Percentiles rank a stretch among this genome's conserved stretches.
Conservation (phyloP, 495 filamentous ascomycete species). For the Aspergillus egyptiacus region DNA sequence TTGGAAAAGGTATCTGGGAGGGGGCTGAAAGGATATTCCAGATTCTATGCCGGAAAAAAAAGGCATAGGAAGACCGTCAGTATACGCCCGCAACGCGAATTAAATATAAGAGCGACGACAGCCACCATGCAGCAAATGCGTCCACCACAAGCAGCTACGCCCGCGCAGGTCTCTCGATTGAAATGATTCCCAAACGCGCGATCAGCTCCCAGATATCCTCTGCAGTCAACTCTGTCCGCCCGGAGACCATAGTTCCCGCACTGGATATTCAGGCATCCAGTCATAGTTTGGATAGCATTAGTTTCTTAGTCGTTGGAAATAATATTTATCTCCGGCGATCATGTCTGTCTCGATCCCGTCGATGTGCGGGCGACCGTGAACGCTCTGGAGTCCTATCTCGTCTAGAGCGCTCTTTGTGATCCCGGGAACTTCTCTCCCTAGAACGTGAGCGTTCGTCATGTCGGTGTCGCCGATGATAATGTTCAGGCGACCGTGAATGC, state of each 20-base stretch:
- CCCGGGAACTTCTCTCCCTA: constrained; percentile 26
- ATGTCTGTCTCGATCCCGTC: constrained; percentile 29
- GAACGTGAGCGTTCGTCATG: constrained; percentile 30
- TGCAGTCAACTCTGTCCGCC: too few relatives aligned
- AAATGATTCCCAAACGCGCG: too few relatives aligned
- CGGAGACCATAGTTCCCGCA: too few relatives aligned
- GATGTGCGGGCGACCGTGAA: constrained; percentile 33
- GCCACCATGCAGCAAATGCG: not conserved
- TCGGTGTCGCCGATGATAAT: constrained; percentile 43
- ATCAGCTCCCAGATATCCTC: too few relatives aligned
- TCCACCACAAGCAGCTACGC: not conserved
- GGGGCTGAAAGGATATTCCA: constrained; percentile 24
- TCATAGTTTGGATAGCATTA: constrained; percentile 2
- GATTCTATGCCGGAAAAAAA: not conserved
- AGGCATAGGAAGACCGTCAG: not conserved
- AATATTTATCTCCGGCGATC: constrained; percentile 29
- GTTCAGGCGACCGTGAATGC: too few relatives aligned
- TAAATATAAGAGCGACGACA: not conserved
- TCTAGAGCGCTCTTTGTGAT: constrained; percentile 18
- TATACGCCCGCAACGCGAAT: not conserved
- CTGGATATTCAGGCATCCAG: not conserved
- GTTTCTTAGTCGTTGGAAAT: constrained; percentile 1
- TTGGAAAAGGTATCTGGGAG: constrained; percentile 74
- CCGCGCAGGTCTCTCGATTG: too few relatives aligned
- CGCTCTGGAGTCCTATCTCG: constrained; percentile 22